A percentile compares a stretch with the other conserved stretches of the same genome.
These are phyloP conservation scores for Bipolaris bicolor DNA, from an alignment of 2,329 filamentous ascomycete genomes.

Conservation along the genomic window DNA sequence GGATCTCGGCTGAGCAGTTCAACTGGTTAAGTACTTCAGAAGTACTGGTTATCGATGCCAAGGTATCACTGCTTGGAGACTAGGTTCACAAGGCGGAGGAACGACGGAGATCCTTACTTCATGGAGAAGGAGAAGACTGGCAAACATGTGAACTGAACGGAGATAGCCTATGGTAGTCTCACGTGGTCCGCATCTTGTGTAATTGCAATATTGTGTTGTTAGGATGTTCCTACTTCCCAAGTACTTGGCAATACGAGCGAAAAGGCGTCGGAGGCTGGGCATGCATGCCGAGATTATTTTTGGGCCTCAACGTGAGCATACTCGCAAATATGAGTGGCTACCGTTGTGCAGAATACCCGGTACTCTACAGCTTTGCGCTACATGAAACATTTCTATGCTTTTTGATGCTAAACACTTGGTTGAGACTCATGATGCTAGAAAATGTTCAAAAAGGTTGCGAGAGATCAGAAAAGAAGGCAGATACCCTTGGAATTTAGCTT, in stretches of 20 bases:
- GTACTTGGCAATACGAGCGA: slow-evolving; percentile 1
- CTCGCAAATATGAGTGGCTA: not conserved
- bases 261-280: not conserved
- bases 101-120: not conserved
- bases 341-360: not conserved
- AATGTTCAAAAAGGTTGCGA: not conserved
- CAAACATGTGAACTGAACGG: not conserved
- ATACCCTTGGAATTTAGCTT: not conserved
- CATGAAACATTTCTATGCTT: not conserved
- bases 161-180: not conserved
- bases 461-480: not conserved
- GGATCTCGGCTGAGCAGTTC: too few relatives aligned
- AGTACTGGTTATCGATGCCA: not conserved
- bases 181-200: not conserved
- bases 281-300: not conserved
- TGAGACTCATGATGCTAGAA: not conserved
- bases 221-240: not conserved
- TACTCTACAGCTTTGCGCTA: not conserved
- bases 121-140: not conserved
- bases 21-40: too few relatives aligned
- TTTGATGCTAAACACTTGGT: not conserved
- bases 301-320: not conserved
- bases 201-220: not conserved
- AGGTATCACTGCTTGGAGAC: not conserved
- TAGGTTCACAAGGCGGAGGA: not conserved